Base-by-base conservation (phyloP, 2,329 filamentous ascomycete species). In the Paecilomyces dactylethromorphus region DNA sequence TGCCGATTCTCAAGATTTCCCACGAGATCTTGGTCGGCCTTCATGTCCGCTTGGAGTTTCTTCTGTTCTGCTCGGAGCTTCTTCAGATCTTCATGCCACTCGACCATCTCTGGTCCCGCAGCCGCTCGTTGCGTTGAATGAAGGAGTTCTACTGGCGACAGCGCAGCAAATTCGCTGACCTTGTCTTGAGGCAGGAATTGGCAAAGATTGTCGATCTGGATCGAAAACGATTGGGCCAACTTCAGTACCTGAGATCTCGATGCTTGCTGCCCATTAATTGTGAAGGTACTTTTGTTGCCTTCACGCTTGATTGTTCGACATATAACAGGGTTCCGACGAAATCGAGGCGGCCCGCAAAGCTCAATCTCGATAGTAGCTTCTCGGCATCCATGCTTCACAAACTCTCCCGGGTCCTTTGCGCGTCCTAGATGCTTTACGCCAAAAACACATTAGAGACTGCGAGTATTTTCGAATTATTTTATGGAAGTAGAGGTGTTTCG, bases 121-220 rank as follows among this genome's bases (percentile, higher is more conserved):
- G 92, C 92, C 33, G 94, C 94, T 68, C 92, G 86, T 62, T 96
- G 87, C 0, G 94, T 99, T 66, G 94, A 90, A 60, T 87, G 82
- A 0, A 99, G 81, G 21, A 97, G 82, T 52, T 95, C 89, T 12
- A 96, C 80, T 0, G 93, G 89, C 8, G 86, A 89, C 65, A 96
- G 84, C 4, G 84, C 88, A 4, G 94, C 91, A 71, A 99, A 99
- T 69, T 97, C 92, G 24, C 92, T 91, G 1, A 99, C 94, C 65
- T 92, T 89, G 71, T 99, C 94, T 73, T 99, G 94, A 0, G 94
- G 94, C 52, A 99, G 78, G 67, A 99, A 99, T 71, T 99, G 94
- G 72, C 94, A 99, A 1, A 99, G 81, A 66, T 99, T 99, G 78
- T 99, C 94, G 63, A 97, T 91, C 74, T 99, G 94, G 56, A 99